Evolutionary conservation across 805 yeast species (phyloP), one percentile per base, ranked within the genome.

Genomic region (Cyberlindnera subsufficiens): DNA sequence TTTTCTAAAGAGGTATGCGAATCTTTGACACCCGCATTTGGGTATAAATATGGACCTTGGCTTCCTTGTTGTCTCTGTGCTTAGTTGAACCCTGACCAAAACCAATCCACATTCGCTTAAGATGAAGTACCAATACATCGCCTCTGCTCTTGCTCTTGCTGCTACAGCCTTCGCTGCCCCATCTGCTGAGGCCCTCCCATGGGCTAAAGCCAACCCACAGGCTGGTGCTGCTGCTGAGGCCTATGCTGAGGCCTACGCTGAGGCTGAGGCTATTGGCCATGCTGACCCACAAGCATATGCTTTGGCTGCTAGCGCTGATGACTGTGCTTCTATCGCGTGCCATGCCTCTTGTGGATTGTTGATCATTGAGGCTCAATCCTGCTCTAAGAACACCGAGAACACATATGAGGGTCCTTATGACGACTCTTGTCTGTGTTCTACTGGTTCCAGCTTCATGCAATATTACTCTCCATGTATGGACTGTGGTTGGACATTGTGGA

Each of bases 401-500:
- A 27, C 36, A 18, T 48, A 45, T 35, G 10, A 13, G 7, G 48
- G 46, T n/a, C 51, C 51, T 29, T 47, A 40, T 27, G 37, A 49
- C 40, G 29, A 40, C 30, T 25, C n/a, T 16, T 55, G 59, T 41
- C 42, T 46, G 35, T 53, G 58, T 47, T 44, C 41, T 9, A 15
- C 19, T 15, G 38, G 29, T 11, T 30, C 40, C 68, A 14, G 61
- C 25, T 57, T 54, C 50, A 40, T 42, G 41, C 11, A 37, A 3
- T 37, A 42, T 34, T 55, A 55, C 36, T 53, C 47, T 14, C 51
- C 45, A 3, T 64, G 68, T 53, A 50, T 63, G 40, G 61, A 58
- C 39, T 64, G 68, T 55, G 68, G 67, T 34, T 63, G 66, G 67
- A 63, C 66, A 48, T 46, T 64, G 40, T 64, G 62, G 63, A 43